These are phyloP conservation scores for Metroxylon sagu DNA, from an alignment of 176 grass and related monocot genomes.

Conservation along the genomic window DNA sequence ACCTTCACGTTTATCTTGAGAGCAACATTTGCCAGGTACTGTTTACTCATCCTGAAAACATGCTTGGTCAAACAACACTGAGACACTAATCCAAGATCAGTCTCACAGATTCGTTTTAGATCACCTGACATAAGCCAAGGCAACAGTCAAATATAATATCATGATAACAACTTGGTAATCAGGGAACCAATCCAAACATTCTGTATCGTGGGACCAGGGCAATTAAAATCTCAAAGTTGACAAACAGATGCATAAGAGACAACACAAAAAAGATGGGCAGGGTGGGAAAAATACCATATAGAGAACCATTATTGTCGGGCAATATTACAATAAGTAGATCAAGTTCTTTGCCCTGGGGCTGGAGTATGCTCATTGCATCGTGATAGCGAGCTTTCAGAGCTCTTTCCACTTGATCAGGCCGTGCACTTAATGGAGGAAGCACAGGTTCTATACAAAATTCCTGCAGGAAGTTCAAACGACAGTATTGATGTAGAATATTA, in stretches of 20 bases:
- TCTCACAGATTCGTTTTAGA: slow-evolving; percentile 86
- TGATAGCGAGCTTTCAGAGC: slow-evolving; percentile 47
- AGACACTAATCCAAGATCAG: slow-evolving; percentile 74
- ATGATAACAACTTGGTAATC: too few species aligned
- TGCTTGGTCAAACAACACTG: slow-evolving; percentile 83
- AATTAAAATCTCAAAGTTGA: too few species aligned
- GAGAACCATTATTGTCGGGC: slow-evolving; percentile 80
- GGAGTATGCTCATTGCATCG: slow-evolving; percentile 51
- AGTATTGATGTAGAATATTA: too few species aligned
- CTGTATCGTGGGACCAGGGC: too few species aligned
- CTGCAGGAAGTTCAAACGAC: slow-evolving; percentile 16
- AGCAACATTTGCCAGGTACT: slow-evolving; percentile 84
- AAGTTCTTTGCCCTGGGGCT: slow-evolving; percentile 49
- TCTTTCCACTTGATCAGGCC: slow-evolving; percentile 48
- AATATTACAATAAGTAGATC: slow-evolving; percentile 82
- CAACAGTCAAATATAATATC: too few species aligned
- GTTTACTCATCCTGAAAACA: slow-evolving; percentile 65
- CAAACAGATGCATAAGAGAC: neutral
- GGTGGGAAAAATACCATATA: slow-evolving; percentile 48
- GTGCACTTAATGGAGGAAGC: slow-evolving; percentile 43
- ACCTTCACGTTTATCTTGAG: slow-evolving; percentile 99
- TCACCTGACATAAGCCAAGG: slow-evolving; percentile 42
- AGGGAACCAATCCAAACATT: too few species aligned
- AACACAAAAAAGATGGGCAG: too few species aligned
- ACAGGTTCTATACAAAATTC: slow-evolving; percentile 67